phyloP scores from a whole-genome alignment of 495 filamentous ascomycete species.

The Podospora pseudoanserina region DNA sequence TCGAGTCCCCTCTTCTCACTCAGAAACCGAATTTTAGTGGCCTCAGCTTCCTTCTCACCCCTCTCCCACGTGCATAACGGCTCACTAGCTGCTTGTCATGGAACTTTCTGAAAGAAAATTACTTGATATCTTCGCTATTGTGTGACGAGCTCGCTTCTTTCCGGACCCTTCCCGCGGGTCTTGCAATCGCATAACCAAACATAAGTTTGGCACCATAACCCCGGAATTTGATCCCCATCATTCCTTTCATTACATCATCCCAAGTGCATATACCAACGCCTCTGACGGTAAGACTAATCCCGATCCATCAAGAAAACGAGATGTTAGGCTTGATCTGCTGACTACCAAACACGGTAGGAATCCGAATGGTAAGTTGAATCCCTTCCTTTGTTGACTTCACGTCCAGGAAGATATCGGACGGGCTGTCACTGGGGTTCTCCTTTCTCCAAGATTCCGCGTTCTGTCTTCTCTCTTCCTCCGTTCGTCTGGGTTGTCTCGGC shows the following conservation, averaged over 20 bases:
- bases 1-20: not conserved
- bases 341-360: slow-evolving; percentile 47
- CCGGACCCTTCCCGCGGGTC: not conserved
- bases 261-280: not conserved
- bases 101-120: not conserved
- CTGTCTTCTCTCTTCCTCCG: slow-evolving; percentile 33
- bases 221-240: not conserved
- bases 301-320: slow-evolving; percentile 27
- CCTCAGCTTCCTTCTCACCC: not conserved
- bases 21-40: not conserved
- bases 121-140: not conserved
- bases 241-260: not conserved
- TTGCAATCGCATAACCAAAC: not conserved
- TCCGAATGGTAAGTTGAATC: slow-evolving; percentile 49
- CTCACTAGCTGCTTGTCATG: not conserved
- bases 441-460: slow-evolving; percentile 41
- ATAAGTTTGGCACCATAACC: not conserved
- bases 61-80: not conserved
- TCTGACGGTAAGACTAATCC: not conserved
- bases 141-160: not conserved
- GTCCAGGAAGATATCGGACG: slow-evolving; percentile 50
- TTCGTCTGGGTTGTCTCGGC: slow-evolving; percentile 19
- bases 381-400: slow-evolving; percentile 51
- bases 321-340: slow-evolving; percentile 33
- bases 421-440: slow-evolving; percentile 40